Evolutionary conservation across 352 stramenopile genomes (phyloP).

Genomic region (Albugo candida): DNA sequence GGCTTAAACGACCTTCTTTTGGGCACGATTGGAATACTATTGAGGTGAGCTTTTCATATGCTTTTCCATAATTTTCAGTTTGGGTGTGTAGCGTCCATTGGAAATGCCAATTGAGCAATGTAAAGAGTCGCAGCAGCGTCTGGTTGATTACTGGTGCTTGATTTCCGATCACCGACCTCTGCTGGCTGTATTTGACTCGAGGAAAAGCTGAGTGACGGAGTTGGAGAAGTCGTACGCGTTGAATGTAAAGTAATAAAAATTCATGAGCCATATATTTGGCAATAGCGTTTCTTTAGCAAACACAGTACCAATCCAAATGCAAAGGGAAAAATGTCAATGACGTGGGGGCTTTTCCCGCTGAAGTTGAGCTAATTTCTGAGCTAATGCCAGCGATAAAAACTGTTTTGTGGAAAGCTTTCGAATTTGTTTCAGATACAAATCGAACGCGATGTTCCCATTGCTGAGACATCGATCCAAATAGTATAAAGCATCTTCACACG

Average conservation of each 20-base stretch:
- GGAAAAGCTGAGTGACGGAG: no score
- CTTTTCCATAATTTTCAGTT: constrained; percentile 4
- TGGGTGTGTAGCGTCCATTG: neutral
- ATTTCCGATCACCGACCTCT: constrained; percentile 26
- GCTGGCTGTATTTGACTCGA: constrained; percentile 6
- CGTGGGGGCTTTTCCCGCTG: constrained; percentile 23
- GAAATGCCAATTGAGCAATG: neutral
- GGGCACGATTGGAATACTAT: constrained; percentile 43
- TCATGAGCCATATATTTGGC: no score
- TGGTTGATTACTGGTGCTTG: constrained; percentile 71
- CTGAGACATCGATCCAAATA: constrained; percentile 79
- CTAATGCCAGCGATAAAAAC: constrained; percentile 76
- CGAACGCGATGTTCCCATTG: constrained; percentile 74
- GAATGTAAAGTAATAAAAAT: no score
- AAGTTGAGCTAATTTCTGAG: constrained; percentile 70
- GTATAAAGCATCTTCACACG: constrained; percentile 83
- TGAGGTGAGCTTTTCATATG: constrained; percentile 12
- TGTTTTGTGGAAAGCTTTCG: constrained; percentile 78
- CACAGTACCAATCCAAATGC: no score
- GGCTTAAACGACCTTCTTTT: constrained; percentile 61
- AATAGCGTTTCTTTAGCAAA: no score
- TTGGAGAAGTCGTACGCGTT: no score
- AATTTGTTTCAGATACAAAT: constrained; percentile 76
- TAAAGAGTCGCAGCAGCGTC: constrained; percentile 13
- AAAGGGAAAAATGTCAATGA: no score